These are phyloP conservation scores for Fusarium mangiferae DNA, from an alignment of 2,329 filamentous ascomycete genomes.

Conservation along the genomic window DNA sequence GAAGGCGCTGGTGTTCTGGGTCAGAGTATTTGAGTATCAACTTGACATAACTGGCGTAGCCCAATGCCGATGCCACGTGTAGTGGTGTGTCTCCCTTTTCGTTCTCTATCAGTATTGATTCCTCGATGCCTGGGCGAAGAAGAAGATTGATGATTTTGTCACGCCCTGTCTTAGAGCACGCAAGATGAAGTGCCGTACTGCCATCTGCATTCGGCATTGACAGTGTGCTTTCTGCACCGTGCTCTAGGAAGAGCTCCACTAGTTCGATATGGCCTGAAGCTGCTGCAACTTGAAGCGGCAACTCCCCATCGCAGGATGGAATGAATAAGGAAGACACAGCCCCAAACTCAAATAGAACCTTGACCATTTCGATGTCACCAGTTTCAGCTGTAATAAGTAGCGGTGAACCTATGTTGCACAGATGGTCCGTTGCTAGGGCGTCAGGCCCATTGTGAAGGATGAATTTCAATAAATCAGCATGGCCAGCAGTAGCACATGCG, in stretches of 20 bases:
- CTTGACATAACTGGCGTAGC: rapidly evolving
- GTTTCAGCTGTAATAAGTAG: too few species aligned
- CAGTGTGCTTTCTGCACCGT: rapidly evolving
- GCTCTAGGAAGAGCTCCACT: background rate
- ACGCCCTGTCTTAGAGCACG: rapidly evolving
- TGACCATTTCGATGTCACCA: background rate
- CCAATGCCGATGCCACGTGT: background rate
- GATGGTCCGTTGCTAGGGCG: rapidly evolving
- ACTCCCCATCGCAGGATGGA: background rate
- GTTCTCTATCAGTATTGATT: rapidly evolving
- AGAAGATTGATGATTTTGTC: rapidly evolving
- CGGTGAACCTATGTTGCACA: rapidly evolving
- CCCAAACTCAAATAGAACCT: background rate
- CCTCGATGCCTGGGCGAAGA: background rate
- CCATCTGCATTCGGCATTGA: rapidly evolving
- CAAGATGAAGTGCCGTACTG: rapidly evolving
- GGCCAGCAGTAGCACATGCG: too few species aligned
- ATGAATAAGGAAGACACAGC: background rate
- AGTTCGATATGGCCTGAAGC: rapidly evolving
- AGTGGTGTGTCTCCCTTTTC: rapidly evolving
- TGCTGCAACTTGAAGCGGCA: background rate
- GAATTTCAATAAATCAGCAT: too few species aligned
- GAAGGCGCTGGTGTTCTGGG: rapidly evolving
- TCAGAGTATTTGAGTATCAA: background rate
- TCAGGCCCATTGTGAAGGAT: background rate